A percentile compares a stretch with the other conserved stretches of the same genome.
phyloP scores from a whole-genome alignment of 192 early-diverging fungal genomes.

The Radiomyces spectabilis region DNA sequence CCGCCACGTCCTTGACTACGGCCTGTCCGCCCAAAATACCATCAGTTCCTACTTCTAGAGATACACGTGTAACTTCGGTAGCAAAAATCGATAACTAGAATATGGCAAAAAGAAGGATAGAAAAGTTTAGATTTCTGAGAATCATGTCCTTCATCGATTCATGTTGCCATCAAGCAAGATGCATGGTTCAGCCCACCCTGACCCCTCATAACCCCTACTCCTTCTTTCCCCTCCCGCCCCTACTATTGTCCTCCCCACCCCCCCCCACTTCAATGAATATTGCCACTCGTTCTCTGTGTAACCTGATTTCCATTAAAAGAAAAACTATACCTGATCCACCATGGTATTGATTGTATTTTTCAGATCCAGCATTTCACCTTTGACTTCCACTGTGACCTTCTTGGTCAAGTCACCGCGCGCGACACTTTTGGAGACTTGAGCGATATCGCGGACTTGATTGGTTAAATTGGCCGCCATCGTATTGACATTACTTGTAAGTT shows the following conservation, averaged over 20 bases:
- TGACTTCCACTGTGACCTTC: slow-evolving; percentile 54
- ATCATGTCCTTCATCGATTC: slow-evolving; percentile 57
- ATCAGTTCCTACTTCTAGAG: slow-evolving; percentile 57
- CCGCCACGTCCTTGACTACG: slow-evolving; percentile 48
- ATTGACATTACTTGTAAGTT: slow-evolving; percentile 66
- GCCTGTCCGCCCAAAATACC: slow-evolving; percentile 55
- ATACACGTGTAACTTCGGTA: slow-evolving; percentile 58
- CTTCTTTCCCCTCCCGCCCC: too few species aligned
- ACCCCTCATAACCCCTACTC: too few species aligned
- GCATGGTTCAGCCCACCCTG: too few species aligned
- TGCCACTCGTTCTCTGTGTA: neutral
- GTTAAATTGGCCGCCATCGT: slow-evolving; percentile 56
- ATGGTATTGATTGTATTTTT: slow-evolving; percentile 82
- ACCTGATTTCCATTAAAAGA: slow-evolving; percentile 1
- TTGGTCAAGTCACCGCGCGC: slow-evolving; percentile 49
- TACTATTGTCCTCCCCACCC: slow-evolving; percentile 16
- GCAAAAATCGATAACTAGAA: slow-evolving; percentile 37
- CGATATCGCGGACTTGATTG: slow-evolving; percentile 64
- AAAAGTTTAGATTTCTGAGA: slow-evolving; percentile 33
- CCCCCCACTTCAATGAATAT: neutral
- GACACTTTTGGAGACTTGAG: slow-evolving; percentile 51
- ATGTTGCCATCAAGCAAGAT: too few species aligned
- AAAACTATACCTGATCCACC: slow-evolving; percentile 62
- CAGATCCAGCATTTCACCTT: slow-evolving; percentile 63
- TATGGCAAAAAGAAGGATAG: too few species aligned